Evolutionary conservation across 1,139 yeast genomes (phyloP).

Genomic region (Kodamaea suecica): DNA sequence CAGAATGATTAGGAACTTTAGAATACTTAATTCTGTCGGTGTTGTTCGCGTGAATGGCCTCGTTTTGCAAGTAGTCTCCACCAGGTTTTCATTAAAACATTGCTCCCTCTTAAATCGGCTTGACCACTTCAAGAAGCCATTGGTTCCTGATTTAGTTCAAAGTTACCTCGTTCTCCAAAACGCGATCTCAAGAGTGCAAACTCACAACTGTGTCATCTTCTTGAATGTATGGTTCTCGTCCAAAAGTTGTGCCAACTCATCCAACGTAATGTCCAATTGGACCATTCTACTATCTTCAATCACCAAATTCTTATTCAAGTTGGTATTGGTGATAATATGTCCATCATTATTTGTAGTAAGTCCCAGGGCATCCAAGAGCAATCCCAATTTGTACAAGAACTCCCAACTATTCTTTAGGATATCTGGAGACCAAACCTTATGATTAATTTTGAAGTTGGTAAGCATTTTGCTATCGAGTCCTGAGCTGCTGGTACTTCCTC

Average conservation of each 20-base stretch:
- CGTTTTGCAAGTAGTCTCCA: no score
- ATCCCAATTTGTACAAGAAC: conserved; percentile 34
- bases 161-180: not conserved
- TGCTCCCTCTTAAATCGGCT: no score
- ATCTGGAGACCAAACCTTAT: conserved; percentile 48
- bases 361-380: conserved; percentile 34
- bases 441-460: conserved; percentile 36
- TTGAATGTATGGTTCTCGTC: conserved; percentile 31
- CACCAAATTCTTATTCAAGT: conserved; percentile 29
- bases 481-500: conserved; percentile 22
- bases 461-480: conserved; percentile 30
- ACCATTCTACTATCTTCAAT: conserved; percentile 48
- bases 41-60: no score
- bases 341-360: conserved; percentile 35
- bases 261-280: conserved; percentile 45
- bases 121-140: no score
- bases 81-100: no score
- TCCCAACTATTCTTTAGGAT: conserved; percentile 59
- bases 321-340: conserved; percentile 28
- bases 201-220: conserved; percentile 27
- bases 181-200: no score
- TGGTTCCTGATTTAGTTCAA: no score
- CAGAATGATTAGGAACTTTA: no score
- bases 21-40: no score
- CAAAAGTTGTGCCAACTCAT: conserved; percentile 37